Evolutionary conservation across 345 rosid species (phyloP), one percentile per base, ranked within the genome.

Genomic region (Reutealis trisperma): DNA sequence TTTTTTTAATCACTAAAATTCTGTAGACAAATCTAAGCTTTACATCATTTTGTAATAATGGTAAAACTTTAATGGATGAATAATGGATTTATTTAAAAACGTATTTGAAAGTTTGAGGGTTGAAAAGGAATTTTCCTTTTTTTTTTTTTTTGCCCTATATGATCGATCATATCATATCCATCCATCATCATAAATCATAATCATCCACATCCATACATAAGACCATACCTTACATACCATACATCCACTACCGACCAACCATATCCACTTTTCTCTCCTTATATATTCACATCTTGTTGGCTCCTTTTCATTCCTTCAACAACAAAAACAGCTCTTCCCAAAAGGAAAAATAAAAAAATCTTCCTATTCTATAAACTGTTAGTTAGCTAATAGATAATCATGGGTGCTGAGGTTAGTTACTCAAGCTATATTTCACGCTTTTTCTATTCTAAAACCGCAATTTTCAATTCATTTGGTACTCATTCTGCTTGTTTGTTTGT

Each of bases 391-490:
- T 47, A 47, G 51, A 5, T 42, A 42, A 24, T n/a, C 14, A 81
- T 81, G 84, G 84, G 78, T 19, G 80, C 84, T 14, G 92, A 86
- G 90, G 95, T 89, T 54, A 79, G 90, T 86, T 42, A 27, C 3
- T 37, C 41, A 37, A 37, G 41, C 41, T 37, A 6, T 37, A 2
- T 37, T 37, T 37, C 41, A 37, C 41, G 5, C 9, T 30, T 2
- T 27, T 51, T 61, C 22, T 42, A 45, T 5, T 71, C 25, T 34
- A 18, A 30, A 55, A 16, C 16, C 47, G 5, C 51, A 19, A 21
- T 22, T 16, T 37, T 74, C 2, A 51, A 15, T 73, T 63, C 14
- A n/a, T 24, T 54, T 47, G 61, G 27, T 12, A 8, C 51, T 67
- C 22, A 67, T 44, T 71, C 27, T 47, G 24, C 8, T 51, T 37